A percentile compares a stretch with the other conserved stretches of the same genome.
Conservation (phyloP, 257 asterid genomes). For the Apocynum venetum region DNA sequence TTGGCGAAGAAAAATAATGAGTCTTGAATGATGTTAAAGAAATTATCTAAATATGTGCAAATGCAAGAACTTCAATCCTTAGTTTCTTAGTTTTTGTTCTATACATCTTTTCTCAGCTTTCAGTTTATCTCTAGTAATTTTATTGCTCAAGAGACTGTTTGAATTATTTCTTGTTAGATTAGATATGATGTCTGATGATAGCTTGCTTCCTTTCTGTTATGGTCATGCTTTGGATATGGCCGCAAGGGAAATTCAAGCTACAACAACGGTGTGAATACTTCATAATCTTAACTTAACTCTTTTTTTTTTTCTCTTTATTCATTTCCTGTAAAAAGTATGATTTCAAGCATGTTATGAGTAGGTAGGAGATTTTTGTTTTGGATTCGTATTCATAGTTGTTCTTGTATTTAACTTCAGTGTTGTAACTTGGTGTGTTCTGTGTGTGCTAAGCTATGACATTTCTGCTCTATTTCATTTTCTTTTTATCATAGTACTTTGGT, state of each 20-base stretch:
- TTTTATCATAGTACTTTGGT: too few relatives aligned
- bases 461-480: too few relatives aligned
- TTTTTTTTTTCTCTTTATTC: too few relatives aligned
- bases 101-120: neutral
- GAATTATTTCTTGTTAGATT: neutral
- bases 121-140: neutral
- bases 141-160: conserved; percentile 3
- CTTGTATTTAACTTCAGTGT: neutral
- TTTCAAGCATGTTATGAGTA: neutral
- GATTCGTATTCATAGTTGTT: neutral
- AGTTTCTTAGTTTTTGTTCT: neutral
- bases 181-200: neutral
- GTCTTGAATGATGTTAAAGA: neutral
- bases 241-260: conserved; percentile 88
- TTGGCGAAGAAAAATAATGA: neutral
- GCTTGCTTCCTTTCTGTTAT: conserved; percentile 54
- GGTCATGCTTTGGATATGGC: conserved; percentile 99
- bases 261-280: conserved; percentile 63
- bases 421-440: conserved; percentile 21
- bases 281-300: too few relatives aligned
- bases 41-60: neutral
- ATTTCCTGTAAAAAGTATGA: neutral
- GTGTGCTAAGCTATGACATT: conserved; percentile 44
- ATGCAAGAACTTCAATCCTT: neutral
- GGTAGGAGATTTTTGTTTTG: neutral